A percentile compares a stretch with the other conserved stretches of the same genome.
Conservation (phyloP, 805 yeast genomes). For the Kluyveromyces siamensis region DNA sequence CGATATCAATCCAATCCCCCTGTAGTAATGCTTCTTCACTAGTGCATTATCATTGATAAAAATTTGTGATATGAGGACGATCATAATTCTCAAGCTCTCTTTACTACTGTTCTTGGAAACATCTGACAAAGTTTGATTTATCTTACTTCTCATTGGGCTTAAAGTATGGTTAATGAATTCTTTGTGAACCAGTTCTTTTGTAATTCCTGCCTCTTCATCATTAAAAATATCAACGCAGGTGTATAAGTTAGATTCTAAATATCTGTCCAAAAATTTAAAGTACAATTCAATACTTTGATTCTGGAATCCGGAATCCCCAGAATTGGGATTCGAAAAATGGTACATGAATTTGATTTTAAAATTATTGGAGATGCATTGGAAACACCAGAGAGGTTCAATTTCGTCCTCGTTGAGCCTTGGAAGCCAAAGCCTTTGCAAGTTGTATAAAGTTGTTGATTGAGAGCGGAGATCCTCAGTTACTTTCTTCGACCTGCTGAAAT, state of each 20-base stretch:
- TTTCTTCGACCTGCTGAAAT: slow-evolving; percentile 10
- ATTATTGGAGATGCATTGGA: slow-evolving; percentile 37
- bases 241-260: slow-evolving; percentile 33
- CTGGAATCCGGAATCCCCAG: slow-evolving; percentile 19
- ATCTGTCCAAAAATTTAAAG: slow-evolving; percentile 39
- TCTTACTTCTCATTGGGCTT: slow-evolving; percentile 37
- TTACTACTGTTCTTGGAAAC: slow-evolving; percentile 32
- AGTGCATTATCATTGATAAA: slow-evolving; percentile 31
- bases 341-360: slow-evolving; percentile 42
- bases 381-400: slow-evolving; percentile 32
- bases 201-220: slow-evolving; percentile 22
- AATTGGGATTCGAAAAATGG: slow-evolving; percentile 41
- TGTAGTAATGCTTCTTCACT: slow-evolving; percentile 34
- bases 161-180: slow-evolving; percentile 30
- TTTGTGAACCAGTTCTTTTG: slow-evolving; percentile 30
- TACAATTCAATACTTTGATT: slow-evolving; percentile 44
- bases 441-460: slow-evolving; percentile 14
- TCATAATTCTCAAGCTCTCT: slow-evolving; percentile 32
- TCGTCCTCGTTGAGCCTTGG: slow-evolving; percentile 6
- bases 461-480: slow-evolving; percentile 10
- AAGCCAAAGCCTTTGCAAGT: slow-evolving; percentile 6
- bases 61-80: slow-evolving; percentile 33
- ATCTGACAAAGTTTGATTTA: slow-evolving; percentile 22
- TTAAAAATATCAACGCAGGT: slow-evolving; percentile 34
- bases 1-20: slow-evolving; percentile 28